Percentiles rank a stretch among this genome's conserved stretches.
Conservation (phyloP, 805 yeast genomes). For the Wickerhamomyces subpelliculosus region DNA sequence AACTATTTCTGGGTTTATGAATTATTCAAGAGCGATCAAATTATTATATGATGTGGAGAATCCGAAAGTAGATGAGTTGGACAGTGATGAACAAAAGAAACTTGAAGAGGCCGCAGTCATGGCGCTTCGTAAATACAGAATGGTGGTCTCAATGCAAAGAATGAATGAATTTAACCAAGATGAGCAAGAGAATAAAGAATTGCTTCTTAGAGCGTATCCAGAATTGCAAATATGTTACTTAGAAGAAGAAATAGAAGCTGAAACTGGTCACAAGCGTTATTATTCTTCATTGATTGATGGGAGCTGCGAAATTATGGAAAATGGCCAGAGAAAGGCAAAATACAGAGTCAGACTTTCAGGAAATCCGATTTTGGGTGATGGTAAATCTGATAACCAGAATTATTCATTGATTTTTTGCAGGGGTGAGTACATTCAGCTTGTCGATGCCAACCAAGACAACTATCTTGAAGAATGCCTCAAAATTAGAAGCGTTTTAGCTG, state of each 20-base stretch:
- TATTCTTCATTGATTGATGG: slow-evolving; percentile 71
- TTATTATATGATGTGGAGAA: slow-evolving; percentile 56
- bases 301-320: slow-evolving; percentile 49
- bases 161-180: slow-evolving; percentile 45
- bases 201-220: slow-evolving; percentile 57
- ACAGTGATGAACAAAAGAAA: slow-evolving; percentile 27
- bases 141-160: slow-evolving; percentile 62
- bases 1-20: slow-evolving; percentile 69
- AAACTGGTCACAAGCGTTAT: slow-evolving; percentile 35
- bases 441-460: slow-evolving; percentile 81
- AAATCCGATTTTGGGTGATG: slow-evolving; percentile 79
- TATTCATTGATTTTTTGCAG: slow-evolving; percentile 67
- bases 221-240: slow-evolving; percentile 59
- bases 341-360: slow-evolving; percentile 65
- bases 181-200: slow-evolving; percentile 52
- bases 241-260: slow-evolving; percentile 38
- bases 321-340: slow-evolving; percentile 55
- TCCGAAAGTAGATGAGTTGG: slow-evolving; percentile 27
- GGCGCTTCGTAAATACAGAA: slow-evolving; percentile 57
- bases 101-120: slow-evolving; percentile 42
- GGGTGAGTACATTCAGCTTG: slow-evolving; percentile 74
- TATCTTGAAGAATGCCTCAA: slow-evolving; percentile 72
- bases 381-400: slow-evolving; percentile 80
- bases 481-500: slow-evolving; percentile 62
- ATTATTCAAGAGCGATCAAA: slow-evolving; percentile 61